Evolutionary conservation across 352 stramenopile genomes (phyloP), one percentile per base, ranked within the genome.

Genomic region (Thalassiosira mediterranea): DNA sequence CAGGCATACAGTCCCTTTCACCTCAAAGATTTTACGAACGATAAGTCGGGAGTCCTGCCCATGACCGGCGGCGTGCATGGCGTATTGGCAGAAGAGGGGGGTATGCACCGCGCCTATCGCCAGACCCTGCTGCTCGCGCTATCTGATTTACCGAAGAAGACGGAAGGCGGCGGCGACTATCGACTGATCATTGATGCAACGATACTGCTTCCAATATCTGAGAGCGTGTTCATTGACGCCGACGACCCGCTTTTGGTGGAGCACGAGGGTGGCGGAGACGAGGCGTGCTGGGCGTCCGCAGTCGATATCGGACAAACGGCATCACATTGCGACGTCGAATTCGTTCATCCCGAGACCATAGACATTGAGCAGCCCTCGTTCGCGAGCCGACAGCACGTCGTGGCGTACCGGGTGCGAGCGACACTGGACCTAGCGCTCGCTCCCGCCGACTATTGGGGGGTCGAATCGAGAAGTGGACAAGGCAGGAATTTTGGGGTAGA

Each of bases 361-460:
- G 82, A 89, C 58, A 89, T 89, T 60, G 82, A 89, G 69, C 78
- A 86, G 63, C 82, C 82, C n/a, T 77, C 78, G 19, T 89, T 89
- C 81, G 72, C 67, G 2, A 87, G 78, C 76, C 49, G 63, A 13
- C 82, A 87, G 44, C 73, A 89, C 47, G 58, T 89, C 19, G 62
- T 87, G 23, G 74, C 75, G 4, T 77, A 66, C 37, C 48, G 48
- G 21, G n/a, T 81, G 1, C 29, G 48, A 58, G 63, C 49, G 10
- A 28, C 21, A 13, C 31, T 80, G 31, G 49, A 75, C 46, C 25
- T 76, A 25, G 21, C 32, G n/a, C 32, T 58, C 4, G 4, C 46
- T 3, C 23, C 21, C 46, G 44, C 11, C 19, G 25, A 47, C 29
- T 13, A 54, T 2, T 11, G 31, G 29, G 13, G 29, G 52, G 29